Evolutionary conservation across 1,284 basidiomycete species (phyloP).

Genomic region (Termitomyces sp.): DNA sequence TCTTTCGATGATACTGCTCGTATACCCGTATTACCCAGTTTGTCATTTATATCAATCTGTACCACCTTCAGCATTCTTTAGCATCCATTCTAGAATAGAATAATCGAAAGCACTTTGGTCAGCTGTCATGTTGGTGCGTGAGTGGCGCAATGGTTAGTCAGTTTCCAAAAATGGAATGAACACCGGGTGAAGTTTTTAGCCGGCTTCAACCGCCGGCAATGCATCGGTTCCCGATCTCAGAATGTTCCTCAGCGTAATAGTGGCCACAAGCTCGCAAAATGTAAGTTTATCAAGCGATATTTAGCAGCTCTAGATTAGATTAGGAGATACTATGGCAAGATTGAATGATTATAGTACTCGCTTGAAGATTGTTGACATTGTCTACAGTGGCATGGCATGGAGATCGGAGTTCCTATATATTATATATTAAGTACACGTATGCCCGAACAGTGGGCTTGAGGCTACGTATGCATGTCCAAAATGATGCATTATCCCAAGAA

Average conservation of each 20-base stretch:
- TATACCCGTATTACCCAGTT: slow-evolving; percentile 18
- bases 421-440: slow-evolving; percentile 4
- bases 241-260: slow-evolving; percentile 6
- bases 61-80: slow-evolving; percentile 15
- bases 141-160: slow-evolving; percentile 5
- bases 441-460: neutral
- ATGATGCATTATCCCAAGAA: neutral
- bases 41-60: slow-evolving; percentile 17
- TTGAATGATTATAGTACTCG: slow-evolving; percentile 1
- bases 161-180: slow-evolving; percentile 4
- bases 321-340: slow-evolving; percentile 2
- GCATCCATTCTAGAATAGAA: slow-evolving; percentile 13
- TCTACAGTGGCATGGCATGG: slow-evolving; percentile 1
- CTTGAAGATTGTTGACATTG: neutral
- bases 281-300: neutral
- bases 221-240: neutral
- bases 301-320: slow-evolving; percentile 4
- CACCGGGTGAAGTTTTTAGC: slow-evolving; percentile 1
- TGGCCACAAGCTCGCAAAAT: neutral
- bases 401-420: slow-evolving; percentile 4
- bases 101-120: slow-evolving; percentile 1
- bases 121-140: neutral
- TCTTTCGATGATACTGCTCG: slow-evolving; percentile 4
- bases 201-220: slow-evolving; percentile 8
- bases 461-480: slow-evolving; percentile 3